These are phyloP conservation scores for Heterobasidion irregulare DNA, from an alignment of 1,284 basidiomycete genomes.

Conservation along the genomic window DNA sequence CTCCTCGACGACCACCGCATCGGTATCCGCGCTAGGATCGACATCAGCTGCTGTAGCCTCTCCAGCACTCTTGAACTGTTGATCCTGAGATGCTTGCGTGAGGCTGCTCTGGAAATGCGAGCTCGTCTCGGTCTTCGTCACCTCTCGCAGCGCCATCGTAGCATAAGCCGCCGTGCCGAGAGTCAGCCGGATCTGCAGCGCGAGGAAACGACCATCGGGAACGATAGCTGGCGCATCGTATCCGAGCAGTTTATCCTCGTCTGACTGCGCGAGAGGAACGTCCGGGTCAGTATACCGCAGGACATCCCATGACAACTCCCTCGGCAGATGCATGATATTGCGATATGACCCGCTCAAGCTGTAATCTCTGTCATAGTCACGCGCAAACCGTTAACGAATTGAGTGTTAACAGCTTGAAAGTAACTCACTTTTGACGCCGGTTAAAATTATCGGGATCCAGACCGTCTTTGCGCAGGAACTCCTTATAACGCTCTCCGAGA, in stretches of 20 bases:
- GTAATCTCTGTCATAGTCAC: slow-evolving; percentile 61
- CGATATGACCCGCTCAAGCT: slow-evolving; percentile 91
- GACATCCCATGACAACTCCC: slow-evolving; percentile 72
- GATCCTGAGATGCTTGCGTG: slow-evolving; percentile 78
- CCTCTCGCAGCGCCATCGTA: slow-evolving; percentile 91
- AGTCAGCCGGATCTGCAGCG: slow-evolving; percentile 73
- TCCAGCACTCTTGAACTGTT: slow-evolving; percentile 55
- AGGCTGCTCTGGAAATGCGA: slow-evolving; percentile 79
- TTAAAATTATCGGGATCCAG: slow-evolving; percentile 84
- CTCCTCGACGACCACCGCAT: slow-evolving; percentile 3
- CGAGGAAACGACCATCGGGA: slow-evolving; percentile 74
- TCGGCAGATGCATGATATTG: slow-evolving; percentile 81
- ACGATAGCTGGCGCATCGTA: slow-evolving; percentile 62
- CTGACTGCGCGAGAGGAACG: slow-evolving; percentile 84
- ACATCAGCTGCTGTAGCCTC: slow-evolving; percentile 21
- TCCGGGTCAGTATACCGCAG: slow-evolving; percentile 92
- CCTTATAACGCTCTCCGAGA: slow-evolving; percentile 76
- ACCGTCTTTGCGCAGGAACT: slow-evolving; percentile 79
- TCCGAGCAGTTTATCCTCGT: slow-evolving; percentile 86
- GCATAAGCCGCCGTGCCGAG: slow-evolving; percentile 88
- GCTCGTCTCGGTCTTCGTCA: slow-evolving; percentile 89
- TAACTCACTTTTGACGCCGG: slow-evolving; percentile 75
- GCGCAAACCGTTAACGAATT: neutral
- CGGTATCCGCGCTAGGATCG: slow-evolving; percentile 13
- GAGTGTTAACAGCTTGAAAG: neutral